Evolutionary conservation across 805 yeast genomes (phyloP), one percentile per base, ranked within the genome.

Genomic region (Clavispora vitiphila): DNA sequence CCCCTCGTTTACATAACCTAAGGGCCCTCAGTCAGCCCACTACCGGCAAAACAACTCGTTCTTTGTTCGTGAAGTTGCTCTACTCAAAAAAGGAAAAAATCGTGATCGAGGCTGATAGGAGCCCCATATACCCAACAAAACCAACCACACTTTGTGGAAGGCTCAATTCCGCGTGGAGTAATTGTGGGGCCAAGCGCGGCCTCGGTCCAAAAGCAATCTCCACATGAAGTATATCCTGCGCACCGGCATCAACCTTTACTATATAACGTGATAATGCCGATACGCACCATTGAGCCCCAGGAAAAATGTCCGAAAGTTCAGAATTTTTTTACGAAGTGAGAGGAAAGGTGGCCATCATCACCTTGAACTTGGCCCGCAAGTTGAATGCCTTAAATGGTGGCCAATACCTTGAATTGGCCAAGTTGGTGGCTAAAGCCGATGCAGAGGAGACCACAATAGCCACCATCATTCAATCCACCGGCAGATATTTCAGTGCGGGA

Each of bases 401-500:
- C 5, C 87, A 86, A 50, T 86, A 83, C 58, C 64, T 78, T 27
- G 62, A 73, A 41, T 61, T 87, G 38, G 86, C 83, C 2, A 69
- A 75, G 42, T 64, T 74, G 10, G 62, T 88, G 10, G 78, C 78
- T 48, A 56, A 69, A 44, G 89, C 95, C 0, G 81, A 85, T 44
- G 57, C 64, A 5, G 81, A 85, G 43, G 77, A 78, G 19, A 67
- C 70, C 16, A 81, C 91, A 0, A 55, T 74, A 7, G 72, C 78
- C 19, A 88, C 96, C 1, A 65, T 85, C 38, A 61, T 88, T 37
- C 81, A 78, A 55, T 72, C 88, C 25, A 69, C 83, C 0, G 96
- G 96, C 0, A 70, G 82, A 43, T 84, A 76, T 58, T 88, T 87
- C 60, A 80, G 88, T 20, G 84, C 95, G 6, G 96, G 96, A 20